phyloP scores from a whole-genome alignment of 2,329 filamentous ascomycete species.

The Hortaea sp. region DNA sequence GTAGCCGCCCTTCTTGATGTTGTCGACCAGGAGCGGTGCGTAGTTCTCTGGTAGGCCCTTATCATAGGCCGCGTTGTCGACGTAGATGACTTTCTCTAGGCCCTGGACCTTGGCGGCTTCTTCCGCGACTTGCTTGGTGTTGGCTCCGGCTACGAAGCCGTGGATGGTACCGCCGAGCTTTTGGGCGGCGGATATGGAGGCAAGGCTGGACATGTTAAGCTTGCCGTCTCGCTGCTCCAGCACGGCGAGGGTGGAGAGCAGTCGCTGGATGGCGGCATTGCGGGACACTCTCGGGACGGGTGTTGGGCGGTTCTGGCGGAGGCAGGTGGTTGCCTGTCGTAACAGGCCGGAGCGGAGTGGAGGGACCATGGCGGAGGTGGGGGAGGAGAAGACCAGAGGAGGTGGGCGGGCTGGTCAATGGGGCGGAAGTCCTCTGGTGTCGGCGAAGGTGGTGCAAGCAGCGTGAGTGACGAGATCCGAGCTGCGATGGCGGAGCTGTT shows the following conservation, averaged over 20 bases:
- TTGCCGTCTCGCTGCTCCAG: constrained; percentile 88
- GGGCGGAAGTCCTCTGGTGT: background rate
- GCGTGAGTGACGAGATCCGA: background rate
- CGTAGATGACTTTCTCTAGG: constrained; percentile 79
- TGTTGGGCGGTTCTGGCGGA: constrained; percentile 19
- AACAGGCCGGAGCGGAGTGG: constrained; percentile 9
- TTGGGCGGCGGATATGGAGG: constrained; percentile 74
- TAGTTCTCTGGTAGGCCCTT: constrained; percentile 92
- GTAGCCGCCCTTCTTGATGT: constrained; percentile 91
- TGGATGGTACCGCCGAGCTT: constrained; percentile 79
- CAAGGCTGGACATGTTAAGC: constrained; percentile 71
- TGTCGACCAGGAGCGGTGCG: constrained; percentile 86
- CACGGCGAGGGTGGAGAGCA: constrained; percentile 80
- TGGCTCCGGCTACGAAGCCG: constrained; percentile 75
- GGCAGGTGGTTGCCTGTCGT: constrained; percentile 20
- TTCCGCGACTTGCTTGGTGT: constrained; percentile 64
- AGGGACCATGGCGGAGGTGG: constrained; percentile 2
- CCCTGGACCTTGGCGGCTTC: constrained; percentile 84
- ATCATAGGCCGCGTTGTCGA: constrained; percentile 85
- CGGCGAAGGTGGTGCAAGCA: background rate
- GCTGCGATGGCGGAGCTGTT: background rate
- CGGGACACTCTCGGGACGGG: constrained; percentile 33
- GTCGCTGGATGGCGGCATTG: constrained; percentile 51
- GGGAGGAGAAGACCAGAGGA: background rate
- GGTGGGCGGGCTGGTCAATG: too few species aligned